A percentile compares a stretch with the other conserved stretches of the same genome.
phyloP scores from a whole-genome alignment of 805 yeast species.

The Danielia reshetovae region DNA sequence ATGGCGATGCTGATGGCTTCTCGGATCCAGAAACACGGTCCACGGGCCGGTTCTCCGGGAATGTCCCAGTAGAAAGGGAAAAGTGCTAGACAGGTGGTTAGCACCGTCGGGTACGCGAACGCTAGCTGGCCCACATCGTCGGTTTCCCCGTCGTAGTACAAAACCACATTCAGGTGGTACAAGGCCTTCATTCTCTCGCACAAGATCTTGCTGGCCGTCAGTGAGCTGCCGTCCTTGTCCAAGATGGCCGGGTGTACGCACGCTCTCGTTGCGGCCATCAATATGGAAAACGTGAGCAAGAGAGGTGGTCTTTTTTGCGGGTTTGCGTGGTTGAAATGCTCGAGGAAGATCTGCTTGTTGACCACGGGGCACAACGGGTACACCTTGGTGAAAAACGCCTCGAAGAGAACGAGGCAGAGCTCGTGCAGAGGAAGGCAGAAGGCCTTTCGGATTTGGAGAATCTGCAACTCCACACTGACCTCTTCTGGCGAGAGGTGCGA shows the following conservation, averaged over 20 bases:
- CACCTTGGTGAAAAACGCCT: conserved; percentile 6
- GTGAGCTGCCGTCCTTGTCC: conserved; percentile 3
- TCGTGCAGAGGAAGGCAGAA: conserved; percentile 6
- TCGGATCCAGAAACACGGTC: conserved; percentile 6
- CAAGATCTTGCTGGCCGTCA: conserved; percentile 2
- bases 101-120: conserved; percentile 11
- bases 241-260: conserved; percentile 7
- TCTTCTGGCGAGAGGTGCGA: background rate
- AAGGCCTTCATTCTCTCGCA: conserved; percentile 6
- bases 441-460: conserved; percentile 6
- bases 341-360: conserved; percentile 7
- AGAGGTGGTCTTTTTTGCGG: conserved; percentile 8
- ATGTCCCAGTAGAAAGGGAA: conserved; percentile 10
- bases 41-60: conserved; percentile 6
- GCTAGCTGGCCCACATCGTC: conserved; percentile 8
- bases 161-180: conserved; percentile 4
- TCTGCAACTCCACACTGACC: conserved; percentile 3
- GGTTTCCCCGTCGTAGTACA: conserved; percentile 9
- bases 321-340: background rate
- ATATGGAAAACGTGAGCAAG: conserved; percentile 3
- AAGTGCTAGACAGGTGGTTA: conserved; percentile 7
- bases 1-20: conserved; percentile 4
- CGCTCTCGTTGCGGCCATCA: conserved; percentile 5
- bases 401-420: conserved; percentile 2
- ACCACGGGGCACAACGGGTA: conserved; percentile 10